Percentiles rank a stretch among this genome's conserved stretches.
Evolutionary conservation across 2,329 filamentous ascomycete genomes (phyloP).

Genomic region (Colletotrichum salicis): DNA sequence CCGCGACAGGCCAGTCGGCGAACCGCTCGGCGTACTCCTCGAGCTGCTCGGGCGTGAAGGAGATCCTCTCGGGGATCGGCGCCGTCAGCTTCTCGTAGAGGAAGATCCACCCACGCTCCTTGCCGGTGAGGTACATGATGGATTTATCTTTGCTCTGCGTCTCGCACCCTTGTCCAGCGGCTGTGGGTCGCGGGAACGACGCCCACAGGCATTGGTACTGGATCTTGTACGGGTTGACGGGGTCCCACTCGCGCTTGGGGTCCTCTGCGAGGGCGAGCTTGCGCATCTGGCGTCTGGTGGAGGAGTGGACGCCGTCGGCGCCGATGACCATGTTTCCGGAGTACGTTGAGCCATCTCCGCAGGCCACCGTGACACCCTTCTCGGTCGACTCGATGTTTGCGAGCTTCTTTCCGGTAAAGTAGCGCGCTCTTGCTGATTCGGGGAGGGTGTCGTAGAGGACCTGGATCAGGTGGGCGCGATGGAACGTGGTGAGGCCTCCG

Average conservation of each 20-base stretch:
- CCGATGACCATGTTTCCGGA: conserved; percentile 50
- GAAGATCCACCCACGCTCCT: conserved; percentile 45
- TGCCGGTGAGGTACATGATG: conserved; percentile 44
- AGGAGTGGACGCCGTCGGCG: conserved; percentile 56
- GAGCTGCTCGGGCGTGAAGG: conserved; percentile 42
- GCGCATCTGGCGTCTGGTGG: conserved; percentile 47
- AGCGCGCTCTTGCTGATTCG: conserved; percentile 39
- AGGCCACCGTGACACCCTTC: conserved; percentile 43
- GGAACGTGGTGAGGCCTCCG: conserved; percentile 42
- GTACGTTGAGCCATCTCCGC: conserved; percentile 46
- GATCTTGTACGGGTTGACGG: conserved; percentile 36
- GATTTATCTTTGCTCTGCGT: conserved; percentile 44
- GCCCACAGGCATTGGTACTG: conserved; percentile 48
- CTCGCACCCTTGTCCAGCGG: conserved; percentile 43
- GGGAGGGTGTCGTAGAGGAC: conserved; percentile 45
- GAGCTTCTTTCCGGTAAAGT: conserved; percentile 43
- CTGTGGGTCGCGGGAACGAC: conserved; percentile 40
- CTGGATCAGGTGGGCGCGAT: conserved; percentile 48
- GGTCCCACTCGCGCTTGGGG: conserved; percentile 22
- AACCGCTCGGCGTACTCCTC: conserved; percentile 40
- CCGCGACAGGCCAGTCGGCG: conserved; percentile 41
- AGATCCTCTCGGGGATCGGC: conserved; percentile 40
- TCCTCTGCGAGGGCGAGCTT: conserved; percentile 39
- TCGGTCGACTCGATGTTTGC: conserved; percentile 36
- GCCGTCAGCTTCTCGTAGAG: conserved; percentile 44